Evolutionary conservation across 1,284 basidiomycete species (phyloP), one percentile per base, ranked within the genome.

Genomic region (Sanguinoderma infundibulare): DNA sequence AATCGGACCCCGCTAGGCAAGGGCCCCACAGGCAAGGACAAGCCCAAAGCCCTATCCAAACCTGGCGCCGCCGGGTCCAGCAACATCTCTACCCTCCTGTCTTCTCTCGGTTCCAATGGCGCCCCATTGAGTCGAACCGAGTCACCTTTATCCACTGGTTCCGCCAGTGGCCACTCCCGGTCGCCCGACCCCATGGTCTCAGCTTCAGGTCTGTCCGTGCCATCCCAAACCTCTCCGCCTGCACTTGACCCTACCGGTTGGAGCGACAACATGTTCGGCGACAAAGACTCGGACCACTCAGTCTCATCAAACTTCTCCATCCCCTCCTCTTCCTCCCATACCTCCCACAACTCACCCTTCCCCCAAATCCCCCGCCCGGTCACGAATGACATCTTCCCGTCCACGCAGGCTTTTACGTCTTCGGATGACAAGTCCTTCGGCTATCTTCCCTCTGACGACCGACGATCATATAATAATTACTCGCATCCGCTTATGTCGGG

Each of bases 11-110:
- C 86, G 5, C 81, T 94, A 55, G 92, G 91, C 49, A 92, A 87
- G 74, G 91, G 91, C 53, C 92, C 91, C 24, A 94, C 91, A 0
- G 91, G 91, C 46, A 92, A 92, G 74, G 91, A 93, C 73, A 91
- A 86, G 70, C 86, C 87, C 50, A 91, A 86, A 69, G 8, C 67
- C 58, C 30, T 60, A 55, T 61, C 68, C 32, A 58, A 77, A 66
- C 63, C 77, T 74, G 59, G n/a, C n/a, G n/a, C 72, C 66, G 42
- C 63, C 7, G 56, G 55, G 39, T 32, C 59, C 69, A 2, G 56
- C n/a, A 53, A 53, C 32, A 3, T 65, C 24, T 38, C 62, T 14
- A 24, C 64, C 26, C 46, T 66, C 10, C 63, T 64, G 34, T 64
- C 70, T 22, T 55, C 63, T 44, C 61, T 65, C 57, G 57, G 55